Percentiles rank a stretch among this genome's conserved stretches.
These are phyloP conservation scores for Quercus glauca DNA, from an alignment of 306 rosid genomes.

Conservation along the genomic window DNA sequence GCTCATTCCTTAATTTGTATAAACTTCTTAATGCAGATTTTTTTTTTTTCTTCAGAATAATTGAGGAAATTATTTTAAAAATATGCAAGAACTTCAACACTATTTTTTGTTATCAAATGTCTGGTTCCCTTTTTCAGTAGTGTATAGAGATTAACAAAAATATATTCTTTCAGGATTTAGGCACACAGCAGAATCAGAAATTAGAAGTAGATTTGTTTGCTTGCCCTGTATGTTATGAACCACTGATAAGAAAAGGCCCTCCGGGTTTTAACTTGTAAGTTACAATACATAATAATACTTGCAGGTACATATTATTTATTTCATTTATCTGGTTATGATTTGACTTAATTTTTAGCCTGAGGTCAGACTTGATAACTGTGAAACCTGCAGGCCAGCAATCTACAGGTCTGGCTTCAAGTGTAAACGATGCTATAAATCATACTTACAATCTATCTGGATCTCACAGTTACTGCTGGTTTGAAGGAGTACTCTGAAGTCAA, in stretches of 20 bases:
- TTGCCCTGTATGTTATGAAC: constrained; percentile 87
- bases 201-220: constrained; percentile 52
- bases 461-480: constrained; percentile 72
- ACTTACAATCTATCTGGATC: constrained; percentile 71
- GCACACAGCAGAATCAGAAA: constrained; percentile 36
- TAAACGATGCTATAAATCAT: constrained; percentile 67
- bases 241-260: constrained; percentile 85
- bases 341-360: not conserved
- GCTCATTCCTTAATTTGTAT: not conserved
- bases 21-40: not conserved
- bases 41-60: not conserved
- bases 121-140: not conserved
- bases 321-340: constrained; percentile 1
- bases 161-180: constrained; percentile 39
- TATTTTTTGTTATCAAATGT: not conserved
- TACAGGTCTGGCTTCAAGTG: constrained; percentile 92
- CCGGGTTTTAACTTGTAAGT: constrained; percentile 83
- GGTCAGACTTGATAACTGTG: constrained; percentile 10
- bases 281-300: constrained; percentile 5
- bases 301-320: not conserved
- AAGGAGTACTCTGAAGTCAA: constrained; percentile 70
- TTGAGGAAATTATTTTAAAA: not conserved
- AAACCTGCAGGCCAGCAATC: constrained; percentile 67
- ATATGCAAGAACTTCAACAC: not conserved
- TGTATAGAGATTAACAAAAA: constrained; percentile 1